Conservation (phyloP, 345 rosid genomes). For the Populus tremula region DNA sequence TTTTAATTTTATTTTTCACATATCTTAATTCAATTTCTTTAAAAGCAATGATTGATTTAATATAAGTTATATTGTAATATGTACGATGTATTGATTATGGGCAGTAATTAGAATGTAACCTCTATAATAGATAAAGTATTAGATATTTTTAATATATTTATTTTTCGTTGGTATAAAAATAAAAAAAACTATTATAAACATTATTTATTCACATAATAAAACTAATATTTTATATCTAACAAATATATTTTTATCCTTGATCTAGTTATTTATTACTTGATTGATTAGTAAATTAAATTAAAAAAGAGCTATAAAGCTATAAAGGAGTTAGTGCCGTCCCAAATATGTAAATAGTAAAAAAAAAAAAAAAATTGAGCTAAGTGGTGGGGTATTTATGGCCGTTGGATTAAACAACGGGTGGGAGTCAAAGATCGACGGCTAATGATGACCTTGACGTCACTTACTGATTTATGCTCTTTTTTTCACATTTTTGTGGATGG, state of each 20-base stretch:
- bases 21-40: too few relatives aligned
- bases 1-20: too few relatives aligned
- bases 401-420: slow-evolving; percentile 13
- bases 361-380: neutral
- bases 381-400: slow-evolving; percentile 11
- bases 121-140: neutral
- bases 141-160: neutral
- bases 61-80: too few relatives aligned
- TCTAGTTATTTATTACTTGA: neutral
- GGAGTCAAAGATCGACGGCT: slow-evolving; percentile 37
- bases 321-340: slow-evolving; percentile 25
- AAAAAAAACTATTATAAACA: too few relatives aligned
- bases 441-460: slow-evolving; percentile 5
- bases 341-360: neutral
- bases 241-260: too few relatives aligned
- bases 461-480: neutral
- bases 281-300: neutral
- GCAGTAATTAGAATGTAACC: too few relatives aligned
- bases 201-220: too few relatives aligned
- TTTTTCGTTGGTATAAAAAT: too few relatives aligned
- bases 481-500: slow-evolving; percentile 14
- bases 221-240: too few relatives aligned
- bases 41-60: too few relatives aligned
- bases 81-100: too few relatives aligned
- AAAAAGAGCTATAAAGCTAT: too few relatives aligned